Base-by-base conservation (phyloP, 306 rosid genomes). In the Lathyrus sativus region DNA sequence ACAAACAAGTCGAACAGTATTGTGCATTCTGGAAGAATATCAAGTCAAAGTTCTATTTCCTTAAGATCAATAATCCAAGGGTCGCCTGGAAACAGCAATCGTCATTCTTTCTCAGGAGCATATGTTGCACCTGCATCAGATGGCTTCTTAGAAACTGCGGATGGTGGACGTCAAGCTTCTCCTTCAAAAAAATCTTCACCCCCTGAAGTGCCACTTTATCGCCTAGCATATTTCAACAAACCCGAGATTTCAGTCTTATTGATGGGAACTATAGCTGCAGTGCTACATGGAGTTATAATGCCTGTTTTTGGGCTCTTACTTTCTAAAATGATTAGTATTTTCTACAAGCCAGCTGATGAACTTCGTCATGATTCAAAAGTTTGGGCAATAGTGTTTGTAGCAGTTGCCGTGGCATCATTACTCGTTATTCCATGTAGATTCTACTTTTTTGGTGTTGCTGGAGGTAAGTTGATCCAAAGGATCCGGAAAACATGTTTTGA, bases 141-240 rank as follows among this genome's bases (percentile, higher is more conserved):
- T 45, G 70, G 74, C 50, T 37, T 56, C 67, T 67, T 60, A 57
- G 87, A 85, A 75, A 56, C 44, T 26, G 57, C 42, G 41, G 48
- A 65, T 28, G 71, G 50, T 12, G 84, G 14, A 45, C 39, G 75
- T 12, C 80, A 77, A 41, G 58, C 62, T 71, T 54, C 68, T 26
- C 22, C 70, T 65, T 38, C 78, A 49, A 46, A 38, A n/a, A 33
- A 62, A 56, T 48, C 83, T 65, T 74, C 80, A 79, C 70, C 5
- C 15, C 76, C 74, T 7, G 65, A 82, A 68, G 91, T 89, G 33
- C 79, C 96, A 26, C 85, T 89, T 17, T 22, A 29, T 51, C 87
- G 89, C 46, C 84, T 92, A 43, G 95, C 96, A 7, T 71, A 60
- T 78, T 84, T 89, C 43, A 92, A 87, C 85, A 92, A 82, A 79